Percentiles rank a stretch among this genome's conserved stretches.
These are phyloP conservation scores for Tricholoma flavovirens DNA, from an alignment of 768 basidiomycete genomes.

Conservation along the genomic window DNA sequence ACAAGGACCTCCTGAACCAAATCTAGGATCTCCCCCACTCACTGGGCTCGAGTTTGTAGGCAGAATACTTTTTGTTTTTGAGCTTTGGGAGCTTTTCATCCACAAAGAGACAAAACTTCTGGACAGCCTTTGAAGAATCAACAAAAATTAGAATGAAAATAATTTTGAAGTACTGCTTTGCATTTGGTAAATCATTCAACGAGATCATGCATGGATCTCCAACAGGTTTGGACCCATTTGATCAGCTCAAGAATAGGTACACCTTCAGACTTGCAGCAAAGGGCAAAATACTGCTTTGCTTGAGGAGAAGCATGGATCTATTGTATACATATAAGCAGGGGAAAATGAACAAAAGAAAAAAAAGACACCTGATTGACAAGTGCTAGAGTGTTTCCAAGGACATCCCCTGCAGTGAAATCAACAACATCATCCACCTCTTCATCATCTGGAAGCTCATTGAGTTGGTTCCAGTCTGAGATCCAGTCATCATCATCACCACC, in stretches of 20 bases:
- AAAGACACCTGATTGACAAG: conserved; percentile 16
- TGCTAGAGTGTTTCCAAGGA: conserved; percentile 7
- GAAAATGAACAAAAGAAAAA: conserved; percentile 5
- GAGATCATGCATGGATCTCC: conserved; percentile 24
- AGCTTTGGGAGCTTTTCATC: too few relatives aligned
- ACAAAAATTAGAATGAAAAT: too few relatives aligned
- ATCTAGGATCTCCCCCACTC: conserved; percentile 21
- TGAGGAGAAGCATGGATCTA: conserved; percentile 22
- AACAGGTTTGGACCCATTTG: conserved; percentile 22
- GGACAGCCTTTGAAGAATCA: too few relatives aligned
- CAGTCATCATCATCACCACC: conserved; percentile 4
- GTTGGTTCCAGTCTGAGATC: conserved; percentile 3
- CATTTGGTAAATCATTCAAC: conserved; percentile 11
- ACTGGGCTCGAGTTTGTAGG: conserved; percentile 12
- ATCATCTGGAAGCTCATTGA: conserved; percentile 6
- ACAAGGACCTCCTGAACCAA: conserved; percentile 20
- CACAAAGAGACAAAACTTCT: too few relatives aligned
- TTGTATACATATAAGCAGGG: conserved; percentile 1
- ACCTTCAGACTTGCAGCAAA: conserved; percentile 12
- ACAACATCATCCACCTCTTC: conserved; percentile 12
- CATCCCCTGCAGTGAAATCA: conserved; percentile 8
- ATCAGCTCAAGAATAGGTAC: conserved; percentile 19
- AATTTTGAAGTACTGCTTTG: conserved; percentile 5
- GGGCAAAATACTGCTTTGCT: conserved; percentile 20
- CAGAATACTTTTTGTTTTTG: conserved; percentile 19